phyloP scores from a whole-genome alignment of 2,329 filamentous ascomycete species.

The Talaromyces islandicus region DNA sequence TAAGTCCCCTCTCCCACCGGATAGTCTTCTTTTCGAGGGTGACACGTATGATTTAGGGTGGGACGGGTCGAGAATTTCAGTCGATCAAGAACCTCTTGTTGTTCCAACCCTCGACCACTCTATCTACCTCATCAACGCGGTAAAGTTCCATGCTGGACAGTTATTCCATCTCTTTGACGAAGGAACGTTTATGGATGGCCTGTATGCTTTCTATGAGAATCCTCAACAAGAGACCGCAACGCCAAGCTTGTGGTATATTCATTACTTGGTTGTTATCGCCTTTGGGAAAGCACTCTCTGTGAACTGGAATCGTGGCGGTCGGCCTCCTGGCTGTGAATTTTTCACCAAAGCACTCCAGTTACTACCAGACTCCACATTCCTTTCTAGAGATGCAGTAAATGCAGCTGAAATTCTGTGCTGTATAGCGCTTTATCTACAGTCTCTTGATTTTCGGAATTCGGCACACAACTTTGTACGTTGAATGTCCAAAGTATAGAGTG shows the following conservation, averaged over 20 bases:
- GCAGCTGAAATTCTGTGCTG: conserved; percentile 48
- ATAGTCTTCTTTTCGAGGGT: background rate
- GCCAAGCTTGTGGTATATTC: conserved; percentile 46
- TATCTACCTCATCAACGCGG: conserved; percentile 47
- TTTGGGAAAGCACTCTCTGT: conserved; percentile 51
- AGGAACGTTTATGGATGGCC: conserved; percentile 42
- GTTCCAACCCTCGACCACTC: conserved; percentile 46
- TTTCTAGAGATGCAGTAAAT: conserved; percentile 37
- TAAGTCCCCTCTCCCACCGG: background rate
- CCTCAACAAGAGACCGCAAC: conserved; percentile 19
- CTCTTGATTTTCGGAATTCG: conserved; percentile 42
- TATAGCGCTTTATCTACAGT: conserved; percentile 49
- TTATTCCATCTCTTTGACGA: conserved; percentile 52
- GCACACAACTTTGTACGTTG: conserved; percentile 41
- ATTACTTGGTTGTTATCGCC: conserved; percentile 49
- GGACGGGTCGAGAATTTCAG: background rate
- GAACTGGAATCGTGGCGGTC: conserved; percentile 25
- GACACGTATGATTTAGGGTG: background rate
- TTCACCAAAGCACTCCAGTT: background rate
- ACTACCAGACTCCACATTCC: background rate
- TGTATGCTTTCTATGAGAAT: conserved; percentile 38
- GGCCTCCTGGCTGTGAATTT: background rate
- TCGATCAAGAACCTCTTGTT: conserved; percentile 21
- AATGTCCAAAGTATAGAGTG: background rate
- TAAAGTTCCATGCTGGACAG: conserved; percentile 51